Conservation (phyloP, 2,329 filamentous ascomycete genomes). For the Colletotrichum ledebouriae region DNA sequence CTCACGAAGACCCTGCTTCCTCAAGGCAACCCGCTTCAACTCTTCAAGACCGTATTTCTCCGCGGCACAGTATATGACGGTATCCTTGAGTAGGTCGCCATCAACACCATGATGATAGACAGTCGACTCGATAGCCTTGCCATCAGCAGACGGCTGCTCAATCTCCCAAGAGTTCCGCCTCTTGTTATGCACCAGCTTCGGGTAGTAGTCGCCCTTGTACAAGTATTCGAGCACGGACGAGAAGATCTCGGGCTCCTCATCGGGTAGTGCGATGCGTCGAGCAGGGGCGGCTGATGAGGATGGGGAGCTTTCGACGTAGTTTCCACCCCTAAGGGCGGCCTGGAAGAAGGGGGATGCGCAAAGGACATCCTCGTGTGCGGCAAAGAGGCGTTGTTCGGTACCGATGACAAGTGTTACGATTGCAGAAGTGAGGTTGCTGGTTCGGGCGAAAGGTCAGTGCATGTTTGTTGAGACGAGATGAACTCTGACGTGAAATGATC, state of each 20-base stretch:
- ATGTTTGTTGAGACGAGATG: neutral
- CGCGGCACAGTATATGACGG: conserved; percentile 90
- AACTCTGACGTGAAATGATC: neutral
- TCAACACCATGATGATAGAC: conserved; percentile 76
- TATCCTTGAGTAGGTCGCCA: conserved; percentile 84
- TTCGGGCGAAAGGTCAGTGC: neutral
- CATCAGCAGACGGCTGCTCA: conserved; percentile 70
- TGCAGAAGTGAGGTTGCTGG: conserved; percentile 71
- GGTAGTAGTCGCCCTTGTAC: conserved; percentile 95
- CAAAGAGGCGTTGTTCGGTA: conserved; percentile 87
- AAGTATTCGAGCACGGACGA: conserved; percentile 91
- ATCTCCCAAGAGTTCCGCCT: conserved; percentile 84
- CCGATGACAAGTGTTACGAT: conserved; percentile 87
- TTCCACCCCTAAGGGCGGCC: conserved; percentile 70
- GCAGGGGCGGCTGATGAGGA: conserved; percentile 1
- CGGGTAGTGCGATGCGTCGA: conserved; percentile 83
- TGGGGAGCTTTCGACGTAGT: conserved; percentile 71
- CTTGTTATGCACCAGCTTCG: conserved; percentile 85
- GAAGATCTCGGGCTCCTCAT: conserved; percentile 92
- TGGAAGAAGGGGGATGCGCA: conserved; percentile 84
- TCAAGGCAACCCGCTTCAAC: conserved; percentile 85
- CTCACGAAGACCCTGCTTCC: conserved; percentile 88
- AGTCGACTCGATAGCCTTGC: conserved; percentile 70
- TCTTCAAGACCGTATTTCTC: conserved; percentile 87
- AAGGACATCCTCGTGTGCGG: conserved; percentile 90